phyloP scores from a whole-genome alignment of 1,139 yeast genomes.

The Wickerhamomyces sp. region DNA sequence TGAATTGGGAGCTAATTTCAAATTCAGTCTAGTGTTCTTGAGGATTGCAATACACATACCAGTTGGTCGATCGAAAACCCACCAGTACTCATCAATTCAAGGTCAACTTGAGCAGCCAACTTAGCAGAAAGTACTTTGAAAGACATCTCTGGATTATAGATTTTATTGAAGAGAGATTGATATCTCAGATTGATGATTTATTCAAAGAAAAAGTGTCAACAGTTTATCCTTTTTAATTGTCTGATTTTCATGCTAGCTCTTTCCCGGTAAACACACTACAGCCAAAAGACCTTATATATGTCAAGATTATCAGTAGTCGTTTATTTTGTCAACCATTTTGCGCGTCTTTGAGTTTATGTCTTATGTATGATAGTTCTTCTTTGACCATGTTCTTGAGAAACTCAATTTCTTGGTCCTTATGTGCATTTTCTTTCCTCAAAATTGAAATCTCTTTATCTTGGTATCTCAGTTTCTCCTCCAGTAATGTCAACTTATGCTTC shows the following conservation, averaged over 20 bases:
- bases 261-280: background rate
- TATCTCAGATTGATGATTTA: background rate
- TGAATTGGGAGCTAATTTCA: background rate
- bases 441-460: slow-evolving; percentile 4
- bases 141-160: slow-evolving; percentile 14
- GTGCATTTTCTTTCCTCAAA: slow-evolving; percentile 5
- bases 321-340: background rate
- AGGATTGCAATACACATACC: slow-evolving; percentile 23
- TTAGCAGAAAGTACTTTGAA: slow-evolving; percentile 51
- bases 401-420: slow-evolving; percentile 18
- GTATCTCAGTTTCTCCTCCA: slow-evolving; percentile 3
- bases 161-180: background rate
- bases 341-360: slow-evolving; percentile 13
- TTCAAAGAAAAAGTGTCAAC: background rate
- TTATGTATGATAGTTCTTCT: slow-evolving; percentile 19
- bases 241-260: background rate
- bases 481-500: background rate
- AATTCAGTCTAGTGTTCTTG: background rate
- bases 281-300: background rate
- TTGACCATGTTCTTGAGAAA: slow-evolving; percentile 21
- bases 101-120: slow-evolving; percentile 75
- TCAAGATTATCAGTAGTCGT: background rate
- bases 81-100: slow-evolving; percentile 76
- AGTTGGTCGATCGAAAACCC: slow-evolving; percentile 89
- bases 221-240: background rate